These are phyloP conservation scores for Fraxinus dipetala DNA, from an alignment of 305 asterid species.

Conservation along the genomic window DNA sequence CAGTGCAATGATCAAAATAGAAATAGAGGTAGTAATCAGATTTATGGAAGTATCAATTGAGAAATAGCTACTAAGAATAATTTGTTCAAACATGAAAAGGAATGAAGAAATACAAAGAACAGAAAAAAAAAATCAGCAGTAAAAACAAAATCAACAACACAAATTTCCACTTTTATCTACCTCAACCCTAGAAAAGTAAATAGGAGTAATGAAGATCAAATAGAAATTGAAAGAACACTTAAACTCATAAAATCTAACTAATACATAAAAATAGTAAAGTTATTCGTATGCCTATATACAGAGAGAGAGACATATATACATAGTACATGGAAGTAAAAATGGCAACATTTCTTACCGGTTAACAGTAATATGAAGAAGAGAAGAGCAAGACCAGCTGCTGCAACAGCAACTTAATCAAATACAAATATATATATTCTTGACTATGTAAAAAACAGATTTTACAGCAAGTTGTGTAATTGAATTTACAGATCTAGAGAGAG, in stretches of 20 bases:
- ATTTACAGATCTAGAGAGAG: slow-evolving; percentile 63
- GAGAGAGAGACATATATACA: background rate
- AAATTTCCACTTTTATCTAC: slow-evolving; percentile 17
- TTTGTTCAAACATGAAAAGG: background rate
- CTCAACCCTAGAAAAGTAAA: background rate
- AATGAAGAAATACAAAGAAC: slow-evolving; percentile 7
- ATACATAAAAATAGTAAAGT: slow-evolving; percentile 12
- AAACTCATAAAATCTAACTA: slow-evolving; percentile 17
- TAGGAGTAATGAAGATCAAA: background rate
- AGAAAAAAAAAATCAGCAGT: background rate
- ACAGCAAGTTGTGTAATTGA: slow-evolving; percentile 20
- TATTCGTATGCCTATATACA: slow-evolving; percentile 2
- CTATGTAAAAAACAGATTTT: slow-evolving; percentile 17
- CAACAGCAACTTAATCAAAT: slow-evolving; percentile 20
- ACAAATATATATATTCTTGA: slow-evolving; percentile 4
- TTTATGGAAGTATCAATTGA: background rate
- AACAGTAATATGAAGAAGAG: slow-evolving; percentile 25
- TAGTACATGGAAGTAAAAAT: background rate
- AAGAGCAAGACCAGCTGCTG: slow-evolving; percentile 26
- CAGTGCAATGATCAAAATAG: background rate
- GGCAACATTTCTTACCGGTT: slow-evolving; percentile 31
- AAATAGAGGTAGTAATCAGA: background rate
- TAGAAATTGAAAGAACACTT: background rate
- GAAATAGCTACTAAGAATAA: background rate
- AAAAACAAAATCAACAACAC: background rate